phyloP scores from a whole-genome alignment of 176 grass and related monocot species.

The Ananas comosus region DNA sequence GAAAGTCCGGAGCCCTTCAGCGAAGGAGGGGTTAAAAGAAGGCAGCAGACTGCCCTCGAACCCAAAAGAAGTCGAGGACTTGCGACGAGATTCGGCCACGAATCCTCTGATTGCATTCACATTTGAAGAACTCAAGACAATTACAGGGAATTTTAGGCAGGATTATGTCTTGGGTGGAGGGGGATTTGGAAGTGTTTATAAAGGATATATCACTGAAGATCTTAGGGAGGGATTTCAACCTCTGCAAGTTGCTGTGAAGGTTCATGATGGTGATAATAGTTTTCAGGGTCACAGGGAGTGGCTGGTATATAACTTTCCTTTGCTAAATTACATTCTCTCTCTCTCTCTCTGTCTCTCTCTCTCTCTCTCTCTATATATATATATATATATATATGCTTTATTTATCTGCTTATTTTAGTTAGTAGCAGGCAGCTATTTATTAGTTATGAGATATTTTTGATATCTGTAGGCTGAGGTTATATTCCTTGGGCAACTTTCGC shows the following conservation, averaged over 20 bases:
- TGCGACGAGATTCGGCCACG: conserved; percentile 25
- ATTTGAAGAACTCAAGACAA: conserved; percentile 43
- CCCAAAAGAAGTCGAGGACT: conserved; percentile 57
- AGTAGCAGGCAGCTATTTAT: conserved; percentile 2
- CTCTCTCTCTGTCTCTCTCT: no score
- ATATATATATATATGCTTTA: not conserved
- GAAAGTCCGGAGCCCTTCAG: conserved; percentile 47
- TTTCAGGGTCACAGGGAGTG: conserved; percentile 84
- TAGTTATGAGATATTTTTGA: conserved; percentile 2
- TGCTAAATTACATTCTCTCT: not conserved
- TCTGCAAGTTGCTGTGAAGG: conserved; percentile 56
- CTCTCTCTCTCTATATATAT: not conserved
- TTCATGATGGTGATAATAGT: conserved; percentile 90
- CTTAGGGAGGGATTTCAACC: conserved; percentile 31
- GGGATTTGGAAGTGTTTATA: conserved; percentile 76
- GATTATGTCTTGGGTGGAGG: conserved; percentile 62
- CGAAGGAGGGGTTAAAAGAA: conserved; percentile 39
- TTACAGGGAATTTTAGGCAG: conserved; percentile 50
- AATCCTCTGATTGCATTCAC: conserved; percentile 67
- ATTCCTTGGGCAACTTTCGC: conserved; percentile 70
- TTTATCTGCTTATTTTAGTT: conserved; percentile 7
- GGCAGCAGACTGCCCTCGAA: conserved; percentile 51
- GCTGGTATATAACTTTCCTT: conserved; percentile 40
- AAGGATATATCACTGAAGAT: conserved; percentile 42
- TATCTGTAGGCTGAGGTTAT: conserved; percentile 62